These are phyloP conservation scores for Liquidambar formosana DNA, from an alignment of 164 flowering plant species.

Conservation along the genomic window DNA sequence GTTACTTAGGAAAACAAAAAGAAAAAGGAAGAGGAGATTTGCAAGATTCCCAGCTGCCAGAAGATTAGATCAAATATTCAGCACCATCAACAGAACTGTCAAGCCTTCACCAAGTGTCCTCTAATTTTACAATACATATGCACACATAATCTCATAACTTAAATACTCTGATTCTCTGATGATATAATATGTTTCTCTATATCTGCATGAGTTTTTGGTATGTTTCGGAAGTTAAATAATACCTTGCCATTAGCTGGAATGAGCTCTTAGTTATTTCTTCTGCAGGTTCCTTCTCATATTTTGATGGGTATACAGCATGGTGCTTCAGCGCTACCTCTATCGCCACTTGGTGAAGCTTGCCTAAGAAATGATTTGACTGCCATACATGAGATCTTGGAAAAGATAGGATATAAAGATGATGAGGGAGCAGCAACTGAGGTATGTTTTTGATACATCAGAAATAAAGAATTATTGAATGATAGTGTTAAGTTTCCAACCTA, in stretches of 20 bases:
- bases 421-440: slow-evolving; percentile 94
- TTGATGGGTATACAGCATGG: slow-evolving; percentile 46
- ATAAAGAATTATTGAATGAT: background rate
- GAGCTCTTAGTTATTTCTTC: slow-evolving; percentile 3
- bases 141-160: background rate
- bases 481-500: too few relatives aligned
- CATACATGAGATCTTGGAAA: slow-evolving; percentile 80
- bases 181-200: background rate
- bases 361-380: slow-evolving; percentile 82
- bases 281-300: slow-evolving; percentile 58
- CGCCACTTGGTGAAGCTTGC: slow-evolving; percentile 91
- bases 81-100: background rate
- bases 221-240: background rate
- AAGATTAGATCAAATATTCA: too few relatives aligned
- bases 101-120: background rate
- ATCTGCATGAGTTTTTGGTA: background rate
- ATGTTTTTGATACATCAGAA: slow-evolving; percentile 17
- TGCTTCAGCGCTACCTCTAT: slow-evolving; percentile 44
- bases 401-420: slow-evolving; percentile 84
- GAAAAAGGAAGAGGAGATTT: background rate
- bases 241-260: background rate
- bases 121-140: background rate
- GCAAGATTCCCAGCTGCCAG: too few relatives aligned
- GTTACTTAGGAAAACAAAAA: background rate
- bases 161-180: background rate